These are phyloP conservation scores for Achaetomiella virescens DNA, from an alignment of 495 filamentous ascomycete species.

Conservation along the genomic window DNA sequence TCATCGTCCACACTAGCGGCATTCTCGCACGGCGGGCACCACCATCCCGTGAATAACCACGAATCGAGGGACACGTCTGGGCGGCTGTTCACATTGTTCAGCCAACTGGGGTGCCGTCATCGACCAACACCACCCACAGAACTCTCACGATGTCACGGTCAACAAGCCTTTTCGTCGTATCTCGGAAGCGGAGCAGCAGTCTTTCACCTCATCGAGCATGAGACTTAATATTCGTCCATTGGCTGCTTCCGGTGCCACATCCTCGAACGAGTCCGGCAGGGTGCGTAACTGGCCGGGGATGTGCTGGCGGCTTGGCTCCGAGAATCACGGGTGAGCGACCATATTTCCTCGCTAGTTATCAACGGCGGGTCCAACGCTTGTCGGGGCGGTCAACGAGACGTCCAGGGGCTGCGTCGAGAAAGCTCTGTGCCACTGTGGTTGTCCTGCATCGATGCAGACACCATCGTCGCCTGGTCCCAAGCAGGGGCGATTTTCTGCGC, in stretches of 20 bases:
- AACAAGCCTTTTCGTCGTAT: not conserved
- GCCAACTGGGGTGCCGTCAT: not conserved
- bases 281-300: too few relatives aligned
- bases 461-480: not conserved
- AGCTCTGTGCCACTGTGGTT: not conserved
- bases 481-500: not conserved
- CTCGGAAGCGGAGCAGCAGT: not conserved
- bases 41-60: not conserved
- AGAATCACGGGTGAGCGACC: too few relatives aligned
- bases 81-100: conserved; percentile 9
- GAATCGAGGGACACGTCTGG: conserved; percentile 13
- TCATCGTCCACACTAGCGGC: not conserved
- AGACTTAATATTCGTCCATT: not conserved
- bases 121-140: not conserved
- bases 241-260: conserved; percentile 3
- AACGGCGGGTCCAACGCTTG: too few relatives aligned
- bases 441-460: not conserved
- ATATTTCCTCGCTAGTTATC: too few relatives aligned
- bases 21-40: not conserved
- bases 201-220: not conserved
- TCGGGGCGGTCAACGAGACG: not conserved
- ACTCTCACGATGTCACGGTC: not conserved
- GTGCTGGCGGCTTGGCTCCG: too few relatives aligned
- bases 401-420: not conserved
- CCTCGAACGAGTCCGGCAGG: too few relatives aligned